Evolutionary conservation across 2,329 filamentous ascomycete genomes (phyloP).

Genomic region (Cytospora paraplurivora): DNA sequence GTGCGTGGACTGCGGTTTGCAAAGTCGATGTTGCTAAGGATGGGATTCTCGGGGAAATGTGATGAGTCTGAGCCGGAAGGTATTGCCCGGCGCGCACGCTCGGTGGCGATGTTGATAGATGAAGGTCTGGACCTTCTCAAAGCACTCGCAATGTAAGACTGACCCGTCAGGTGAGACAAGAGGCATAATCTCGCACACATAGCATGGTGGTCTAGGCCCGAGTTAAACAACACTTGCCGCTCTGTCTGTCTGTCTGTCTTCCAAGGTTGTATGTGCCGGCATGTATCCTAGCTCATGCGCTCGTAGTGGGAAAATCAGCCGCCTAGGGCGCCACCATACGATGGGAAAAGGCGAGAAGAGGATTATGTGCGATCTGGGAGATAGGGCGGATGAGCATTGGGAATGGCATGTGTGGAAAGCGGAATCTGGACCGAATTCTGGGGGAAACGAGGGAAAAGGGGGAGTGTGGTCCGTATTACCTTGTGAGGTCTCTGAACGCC

Average conservation of each 20-base stretch:
- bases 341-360: conserved; percentile 4
- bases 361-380: too few species aligned
- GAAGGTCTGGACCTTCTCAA: background rate
- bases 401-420: conserved; percentile 1
- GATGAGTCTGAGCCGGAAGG: background rate
- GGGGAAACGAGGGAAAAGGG: conserved; percentile 3
- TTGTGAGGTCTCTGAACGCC: conserved; percentile 39
- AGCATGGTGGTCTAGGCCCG: background rate
- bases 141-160: background rate
- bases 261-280: background rate
- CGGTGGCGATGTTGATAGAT: background rate
- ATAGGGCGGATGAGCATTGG: too few species aligned
- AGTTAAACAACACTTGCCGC: background rate
- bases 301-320: conserved; percentile 4
- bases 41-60: background rate
- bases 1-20: background rate
- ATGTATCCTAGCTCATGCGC: background rate
- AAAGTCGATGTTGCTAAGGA: background rate
- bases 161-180: background rate
- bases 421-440: conserved; percentile 12
- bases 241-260: background rate
- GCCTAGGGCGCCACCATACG: conserved; percentile 14
- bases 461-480: conserved; percentile 31
- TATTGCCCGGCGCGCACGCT: background rate
- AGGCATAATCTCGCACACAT: background rate